These are phyloP conservation scores for Hondaea fermentalgiana DNA, from an alignment of 108 stramenopile genomes.

Conservation along the genomic window DNA sequence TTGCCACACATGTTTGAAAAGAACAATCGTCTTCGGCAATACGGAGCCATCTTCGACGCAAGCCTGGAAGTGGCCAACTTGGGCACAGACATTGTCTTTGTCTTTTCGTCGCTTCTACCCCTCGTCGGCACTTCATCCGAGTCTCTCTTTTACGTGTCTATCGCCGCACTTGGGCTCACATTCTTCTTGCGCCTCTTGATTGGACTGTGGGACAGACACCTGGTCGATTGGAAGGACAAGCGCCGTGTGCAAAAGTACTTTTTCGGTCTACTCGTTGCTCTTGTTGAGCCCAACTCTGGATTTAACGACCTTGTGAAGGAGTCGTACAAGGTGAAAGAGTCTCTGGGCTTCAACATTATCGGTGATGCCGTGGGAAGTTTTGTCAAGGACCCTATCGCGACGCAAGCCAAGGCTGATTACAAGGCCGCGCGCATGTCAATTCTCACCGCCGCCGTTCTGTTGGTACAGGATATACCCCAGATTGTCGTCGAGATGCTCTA, in stretches of 20 bases:
- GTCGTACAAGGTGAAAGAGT: not conserved
- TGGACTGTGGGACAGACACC: not conserved
- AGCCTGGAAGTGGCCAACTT: not conserved
- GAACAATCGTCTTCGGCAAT: not conserved
- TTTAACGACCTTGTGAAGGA: not conserved
- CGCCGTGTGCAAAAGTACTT: not conserved
- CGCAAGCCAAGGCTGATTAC: not conserved
- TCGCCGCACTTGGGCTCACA: not conserved
- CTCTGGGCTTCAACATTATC: not conserved
- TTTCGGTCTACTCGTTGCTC: not conserved
- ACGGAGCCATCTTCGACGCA: not conserved
- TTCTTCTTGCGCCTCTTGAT: not conserved
- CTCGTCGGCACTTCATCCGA: not conserved
- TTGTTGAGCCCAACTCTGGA: not conserved
- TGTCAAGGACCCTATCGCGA: not conserved
- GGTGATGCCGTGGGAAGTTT: not conserved
- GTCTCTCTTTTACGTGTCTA: not conserved
- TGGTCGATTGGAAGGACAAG: slow-evolving; percentile 10
- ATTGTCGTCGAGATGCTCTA: not conserved
- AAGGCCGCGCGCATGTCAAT: not conserved
- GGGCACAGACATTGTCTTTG: not conserved
- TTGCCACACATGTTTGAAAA: not conserved
- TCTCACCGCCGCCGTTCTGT: not conserved
- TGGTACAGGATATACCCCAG: not conserved
- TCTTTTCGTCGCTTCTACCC: not conserved